phyloP scores from a whole-genome alignment of 164 flowering plant genomes.

The Malania oleifera region DNA sequence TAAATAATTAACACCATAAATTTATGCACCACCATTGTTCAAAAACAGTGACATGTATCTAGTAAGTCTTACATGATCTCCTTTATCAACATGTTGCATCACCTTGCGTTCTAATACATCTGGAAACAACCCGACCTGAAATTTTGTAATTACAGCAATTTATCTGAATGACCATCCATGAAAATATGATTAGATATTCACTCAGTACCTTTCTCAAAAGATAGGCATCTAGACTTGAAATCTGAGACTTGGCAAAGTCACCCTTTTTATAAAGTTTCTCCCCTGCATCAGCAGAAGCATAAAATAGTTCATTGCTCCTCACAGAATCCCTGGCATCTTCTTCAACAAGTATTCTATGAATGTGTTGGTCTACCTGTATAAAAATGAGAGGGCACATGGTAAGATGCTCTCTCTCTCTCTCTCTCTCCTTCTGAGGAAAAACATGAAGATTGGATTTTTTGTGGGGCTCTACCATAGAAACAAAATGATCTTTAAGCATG shows the following conservation, averaged over 20 bases:
- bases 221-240: constrained; percentile 64
- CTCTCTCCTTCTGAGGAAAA: no score
- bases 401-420: no score
- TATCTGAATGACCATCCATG: neutral
- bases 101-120: constrained; percentile 78
- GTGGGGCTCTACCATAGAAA: no score
- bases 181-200: neutral
- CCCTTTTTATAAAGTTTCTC: constrained; percentile 62
- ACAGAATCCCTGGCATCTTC: constrained; percentile 51
- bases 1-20: constrained; percentile 6
- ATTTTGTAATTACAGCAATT: constrained; percentile 6
- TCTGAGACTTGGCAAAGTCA: constrained; percentile 54
- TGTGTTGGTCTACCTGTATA: constrained; percentile 77
- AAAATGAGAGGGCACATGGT: constrained; percentile 4
- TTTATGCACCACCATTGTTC: neutral
- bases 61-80: constrained; percentile 65
- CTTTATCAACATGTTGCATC: constrained; percentile 66
- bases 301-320: constrained; percentile 40
- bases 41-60: constrained; percentile 5
- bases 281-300: constrained; percentile 65
- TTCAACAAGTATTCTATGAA: constrained; percentile 79
- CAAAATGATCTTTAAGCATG: neutral
- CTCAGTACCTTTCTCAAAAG: constrained; percentile 62
- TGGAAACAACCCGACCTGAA: constrained; percentile 93
- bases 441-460: no score